A percentile compares a stretch with the other conserved stretches of the same genome.
Conservation (phyloP, 306 rosid species). For the Prinsepia uniflora region DNA sequence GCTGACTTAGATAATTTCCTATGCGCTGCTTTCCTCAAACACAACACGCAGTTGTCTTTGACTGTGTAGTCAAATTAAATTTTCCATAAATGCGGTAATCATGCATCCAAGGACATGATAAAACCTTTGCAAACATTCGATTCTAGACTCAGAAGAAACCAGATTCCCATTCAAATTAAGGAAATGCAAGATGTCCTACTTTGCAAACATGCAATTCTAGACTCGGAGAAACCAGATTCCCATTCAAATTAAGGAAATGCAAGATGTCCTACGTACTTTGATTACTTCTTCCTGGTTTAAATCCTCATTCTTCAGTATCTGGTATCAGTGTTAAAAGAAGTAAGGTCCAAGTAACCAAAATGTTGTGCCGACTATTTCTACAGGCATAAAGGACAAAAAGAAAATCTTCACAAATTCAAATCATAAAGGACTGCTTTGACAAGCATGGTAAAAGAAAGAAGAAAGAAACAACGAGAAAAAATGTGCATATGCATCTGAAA, state of each 20-base stretch:
- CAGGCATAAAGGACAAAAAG: too few species aligned
- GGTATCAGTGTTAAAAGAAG: background rate
- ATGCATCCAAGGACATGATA: background rate
- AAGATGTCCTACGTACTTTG: background rate
- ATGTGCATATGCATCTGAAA: background rate
- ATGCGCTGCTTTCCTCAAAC: background rate
- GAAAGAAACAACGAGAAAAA: background rate
- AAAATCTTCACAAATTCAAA: too few species aligned
- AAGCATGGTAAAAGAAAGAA: background rate
- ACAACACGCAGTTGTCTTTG: background rate
- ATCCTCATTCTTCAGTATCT: background rate
- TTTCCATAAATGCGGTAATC: background rate
- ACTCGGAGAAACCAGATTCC: background rate
- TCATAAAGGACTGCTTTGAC: background rate
- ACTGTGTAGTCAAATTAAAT: background rate
- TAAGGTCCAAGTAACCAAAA: background rate
- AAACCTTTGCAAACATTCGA: too few species aligned
- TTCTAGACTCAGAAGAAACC: background rate
- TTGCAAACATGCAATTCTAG: too few species aligned
- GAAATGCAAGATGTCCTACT: background rate
- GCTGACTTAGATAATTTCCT: background rate
- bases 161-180: background rate
- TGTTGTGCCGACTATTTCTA: background rate
- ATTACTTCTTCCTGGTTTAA: background rate
- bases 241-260: too few species aligned